phyloP scores from a whole-genome alignment of 164 flowering plant genomes.

The Buxus sempervirens region DNA sequence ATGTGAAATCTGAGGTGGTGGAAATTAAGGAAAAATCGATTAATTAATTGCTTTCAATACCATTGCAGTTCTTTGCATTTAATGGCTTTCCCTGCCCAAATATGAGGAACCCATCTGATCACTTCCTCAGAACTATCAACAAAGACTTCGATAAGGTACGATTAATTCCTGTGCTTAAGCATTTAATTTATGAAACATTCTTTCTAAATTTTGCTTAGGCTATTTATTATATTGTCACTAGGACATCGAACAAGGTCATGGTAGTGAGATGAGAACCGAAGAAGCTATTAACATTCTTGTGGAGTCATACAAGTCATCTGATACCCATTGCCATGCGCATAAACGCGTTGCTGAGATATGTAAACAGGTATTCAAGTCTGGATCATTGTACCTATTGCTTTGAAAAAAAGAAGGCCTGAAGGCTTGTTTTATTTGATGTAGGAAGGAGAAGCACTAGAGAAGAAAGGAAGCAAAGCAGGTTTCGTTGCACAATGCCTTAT shows the following conservation, averaged over 20 bases:
- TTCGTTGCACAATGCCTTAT: constrained; percentile 32
- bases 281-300: constrained; percentile 43
- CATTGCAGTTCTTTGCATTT: constrained; percentile 49
- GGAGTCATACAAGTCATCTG: constrained; percentile 43
- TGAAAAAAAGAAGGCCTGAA: not conserved
- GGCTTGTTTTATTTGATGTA: constrained; percentile 3
- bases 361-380: constrained; percentile 25
- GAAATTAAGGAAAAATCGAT: not conserved
- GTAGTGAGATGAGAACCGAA: constrained; percentile 25
- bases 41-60: not conserved
- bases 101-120: constrained; percentile 75
- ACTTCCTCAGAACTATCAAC: constrained; percentile 69
- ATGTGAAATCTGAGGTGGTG: not conserved
- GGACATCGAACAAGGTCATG: constrained; percentile 39
- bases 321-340: constrained; percentile 22
- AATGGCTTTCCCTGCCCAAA: constrained; percentile 75
- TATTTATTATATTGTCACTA: constrained; percentile 2
- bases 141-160: constrained; percentile 65
- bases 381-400: too few relatives aligned
- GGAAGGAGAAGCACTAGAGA: constrained; percentile 22
- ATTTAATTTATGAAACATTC: not conserved
- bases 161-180: not conserved
- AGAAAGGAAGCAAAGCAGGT: constrained; percentile 31
- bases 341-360: constrained; percentile 22
- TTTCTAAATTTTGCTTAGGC: not conserved